These are phyloP conservation scores for Yamadazyma phyllophila DNA, from an alignment of 805 yeast genomes.

Conservation along the genomic window DNA sequence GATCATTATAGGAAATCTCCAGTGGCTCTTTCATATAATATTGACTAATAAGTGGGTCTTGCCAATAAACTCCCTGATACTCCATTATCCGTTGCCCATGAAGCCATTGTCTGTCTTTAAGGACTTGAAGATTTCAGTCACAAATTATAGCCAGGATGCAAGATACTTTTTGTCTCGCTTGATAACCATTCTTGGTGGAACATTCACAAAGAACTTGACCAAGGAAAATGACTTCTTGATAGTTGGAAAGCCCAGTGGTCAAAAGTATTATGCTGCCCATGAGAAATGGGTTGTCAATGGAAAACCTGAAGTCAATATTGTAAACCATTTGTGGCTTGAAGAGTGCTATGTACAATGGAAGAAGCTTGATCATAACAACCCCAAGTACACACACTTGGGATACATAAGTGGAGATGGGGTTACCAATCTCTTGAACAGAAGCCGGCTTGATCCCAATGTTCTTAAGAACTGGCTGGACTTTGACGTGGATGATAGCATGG, in stretches of 20 bases:
- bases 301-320: constrained; percentile 43
- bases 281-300: constrained; percentile 50
- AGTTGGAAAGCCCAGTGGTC: constrained; percentile 65
- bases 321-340: constrained; percentile 88
- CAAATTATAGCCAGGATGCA: constrained; percentile 86
- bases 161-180: constrained; percentile 67
- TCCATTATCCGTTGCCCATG: constrained; percentile 68
- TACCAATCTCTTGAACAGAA: constrained; percentile 52
- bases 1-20: constrained; percentile 58
- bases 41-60: constrained; percentile 51
- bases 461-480: constrained; percentile 35
- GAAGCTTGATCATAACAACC: constrained; percentile 41
- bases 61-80: constrained; percentile 52
- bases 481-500: constrained; percentile 16
- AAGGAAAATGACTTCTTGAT: constrained; percentile 69
- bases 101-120: constrained; percentile 53
- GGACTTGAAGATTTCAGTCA: constrained; percentile 58
- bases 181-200: constrained; percentile 69
- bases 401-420: constrained; percentile 40
- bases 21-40: constrained; percentile 74
- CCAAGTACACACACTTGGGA: constrained; percentile 46
- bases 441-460: constrained; percentile 42
- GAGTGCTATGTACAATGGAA: constrained; percentile 67
- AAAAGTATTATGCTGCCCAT: constrained; percentile 70
- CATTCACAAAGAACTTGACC: constrained; percentile 64